Base-by-base conservation (phyloP, 2,329 filamentous ascomycete genomes). In the Hypoxylon rubiginosum region DNA sequence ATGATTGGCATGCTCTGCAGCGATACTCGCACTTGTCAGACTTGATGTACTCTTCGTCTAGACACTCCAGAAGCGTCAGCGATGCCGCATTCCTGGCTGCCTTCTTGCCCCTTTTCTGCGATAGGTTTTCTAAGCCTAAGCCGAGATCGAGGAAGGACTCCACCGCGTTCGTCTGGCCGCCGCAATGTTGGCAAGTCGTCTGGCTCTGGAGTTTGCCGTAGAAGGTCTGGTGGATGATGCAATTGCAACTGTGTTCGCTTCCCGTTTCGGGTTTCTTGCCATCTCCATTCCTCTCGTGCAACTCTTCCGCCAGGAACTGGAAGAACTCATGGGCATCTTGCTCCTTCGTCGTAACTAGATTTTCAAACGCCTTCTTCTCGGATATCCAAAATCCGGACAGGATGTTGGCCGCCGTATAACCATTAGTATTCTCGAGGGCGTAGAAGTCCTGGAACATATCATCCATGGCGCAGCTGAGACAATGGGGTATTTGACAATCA, bases 291-390 rank as follows among this genome's bases (percentile, higher is more conserved):
- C 93, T 87, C 75, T 92, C 89, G 76, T 97, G 95, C 15, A 99
- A 85, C 73, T 96, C 92, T 81, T 97, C 95, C 36, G 97, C 91
- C 34, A 98, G 87, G 75, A 97, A 97, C 77, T 97, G 94, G 79
- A 97, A 97, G 80, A 97, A 98, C 78, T 98, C 95, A 76, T 98
- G 95, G 0, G 95, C 95, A 76, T 98, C 95, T 81, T 98, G 95
- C 79, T 98, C 95, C 74, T 94, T 93, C 73, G 97, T 97, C 10
- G 94, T 96, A 1, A 95, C 93, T 21, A 94, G 84, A 66, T 91
- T 90, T 79, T 92, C 87, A 66, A 90, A 91, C 0, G 87, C 86
- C 77, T 86, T 88, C 81, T 87, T 90, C 78, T 93, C 92, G 4
- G 91, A 93, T 72, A 94, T 92, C 94, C 94, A 97, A 75, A 94